Evolutionary conservation across 768 basidiomycete species (phyloP).

Genomic region (Collybia sp.): DNA sequence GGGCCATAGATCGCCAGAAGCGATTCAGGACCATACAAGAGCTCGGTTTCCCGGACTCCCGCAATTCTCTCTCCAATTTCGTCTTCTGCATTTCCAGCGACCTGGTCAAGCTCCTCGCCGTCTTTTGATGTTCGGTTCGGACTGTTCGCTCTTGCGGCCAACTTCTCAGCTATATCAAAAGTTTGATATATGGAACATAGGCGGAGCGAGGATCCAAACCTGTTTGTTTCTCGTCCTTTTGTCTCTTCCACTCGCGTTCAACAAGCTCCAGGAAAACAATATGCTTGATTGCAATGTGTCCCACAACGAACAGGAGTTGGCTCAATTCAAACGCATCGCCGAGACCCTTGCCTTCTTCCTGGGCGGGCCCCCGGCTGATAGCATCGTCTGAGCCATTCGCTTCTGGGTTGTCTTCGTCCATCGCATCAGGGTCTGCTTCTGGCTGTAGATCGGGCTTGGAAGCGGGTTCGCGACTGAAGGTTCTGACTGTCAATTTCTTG

Average conservation of each 20-base stretch:
- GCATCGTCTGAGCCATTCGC: conserved; percentile 24
- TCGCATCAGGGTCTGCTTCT: conserved; percentile 36
- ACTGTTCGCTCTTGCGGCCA: conserved; percentile 29
- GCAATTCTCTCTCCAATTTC: conserved; percentile 94
- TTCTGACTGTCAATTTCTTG: conserved; percentile 71
- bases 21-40: conserved; percentile 80
- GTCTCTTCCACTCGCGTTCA: conserved; percentile 93
- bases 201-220: conserved; percentile 38
- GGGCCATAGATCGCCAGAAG: conserved; percentile 85
- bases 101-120: conserved; percentile 91
- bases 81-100: conserved; percentile 96
- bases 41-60: conserved; percentile 77
- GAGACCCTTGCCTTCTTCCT: conserved; percentile 32
- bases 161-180: conserved; percentile 51
- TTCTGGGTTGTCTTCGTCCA: conserved; percentile 50
- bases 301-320: conserved; percentile 93
- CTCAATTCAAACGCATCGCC: conserved; percentile 87
- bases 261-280: conserved; percentile 94
- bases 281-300: conserved; percentile 96
- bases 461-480: conserved; percentile 45
- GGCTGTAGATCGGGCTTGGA: conserved; percentile 15
- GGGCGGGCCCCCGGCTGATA: conserved; percentile 22
- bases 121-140: conserved; percentile 45
- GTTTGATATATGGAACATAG: neutral
- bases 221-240: conserved; percentile 84